These are phyloP conservation scores for Dujonia santamariae DNA, from an alignment of 1,139 yeast species.

Conservation along the genomic window DNA sequence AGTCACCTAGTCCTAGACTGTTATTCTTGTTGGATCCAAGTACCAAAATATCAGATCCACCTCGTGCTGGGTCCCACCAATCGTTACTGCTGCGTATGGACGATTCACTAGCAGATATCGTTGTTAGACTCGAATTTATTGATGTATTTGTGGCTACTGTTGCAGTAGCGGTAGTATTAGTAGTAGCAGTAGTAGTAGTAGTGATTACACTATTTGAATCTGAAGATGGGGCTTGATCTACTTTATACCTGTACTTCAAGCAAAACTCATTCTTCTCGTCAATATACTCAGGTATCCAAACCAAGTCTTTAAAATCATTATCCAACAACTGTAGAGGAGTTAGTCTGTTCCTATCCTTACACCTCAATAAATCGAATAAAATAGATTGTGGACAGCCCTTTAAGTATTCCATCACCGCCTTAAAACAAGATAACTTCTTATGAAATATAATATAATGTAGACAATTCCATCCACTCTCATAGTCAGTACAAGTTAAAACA, in stretches of 20 bases:
- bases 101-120: slow-evolving; percentile 10
- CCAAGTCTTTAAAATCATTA: slow-evolving; percentile 38
- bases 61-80: slow-evolving; percentile 39
- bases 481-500: slow-evolving; percentile 49
- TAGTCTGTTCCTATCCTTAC: slow-evolving; percentile 64
- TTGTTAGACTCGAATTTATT: neutral
- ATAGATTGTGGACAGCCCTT: slow-evolving; percentile 19
- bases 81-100: slow-evolving; percentile 10
- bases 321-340: slow-evolving; percentile 61
- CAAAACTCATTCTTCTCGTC: slow-evolving; percentile 27
- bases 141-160: neutral
- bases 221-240: too few species aligned
- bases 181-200: too few species aligned
- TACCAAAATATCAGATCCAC: slow-evolving; percentile 60
- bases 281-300: slow-evolving; percentile 46
- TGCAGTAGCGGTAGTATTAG: too few species aligned
- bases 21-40: slow-evolving; percentile 67
- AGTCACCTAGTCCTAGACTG: slow-evolving; percentile 67
- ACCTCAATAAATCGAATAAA: slow-evolving; percentile 40
- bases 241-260: slow-evolving; percentile 20
- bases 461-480: slow-evolving; percentile 83
- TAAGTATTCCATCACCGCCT: slow-evolving; percentile 40
- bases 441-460: slow-evolving; percentile 65
- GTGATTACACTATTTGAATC: too few species aligned
- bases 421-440: slow-evolving; percentile 59